Conservation (phyloP, 2,329 filamentous ascomycete species). For the Juglanconis juglandina region DNA sequence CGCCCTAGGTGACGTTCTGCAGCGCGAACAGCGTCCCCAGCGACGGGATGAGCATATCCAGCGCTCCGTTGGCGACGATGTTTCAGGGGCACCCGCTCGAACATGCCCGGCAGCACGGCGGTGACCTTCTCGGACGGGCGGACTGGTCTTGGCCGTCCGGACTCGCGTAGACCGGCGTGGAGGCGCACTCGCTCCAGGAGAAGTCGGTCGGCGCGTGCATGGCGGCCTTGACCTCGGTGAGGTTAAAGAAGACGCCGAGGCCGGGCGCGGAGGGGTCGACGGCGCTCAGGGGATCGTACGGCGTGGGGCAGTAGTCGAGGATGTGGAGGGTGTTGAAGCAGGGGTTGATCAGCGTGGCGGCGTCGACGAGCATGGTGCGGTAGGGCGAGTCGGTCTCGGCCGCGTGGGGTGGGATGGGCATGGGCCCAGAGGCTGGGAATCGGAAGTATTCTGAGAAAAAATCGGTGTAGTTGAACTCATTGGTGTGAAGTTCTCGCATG, state of each 20-base stretch:
- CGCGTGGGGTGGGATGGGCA: constrained; percentile 42
- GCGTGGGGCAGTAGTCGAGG: constrained; percentile 57
- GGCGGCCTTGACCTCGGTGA: constrained; percentile 64
- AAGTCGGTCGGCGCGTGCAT: constrained; percentile 58
- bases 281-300: constrained; percentile 64
- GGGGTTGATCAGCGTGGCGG: constrained; percentile 57
- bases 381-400: constrained; percentile 53
- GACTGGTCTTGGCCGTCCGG: constrained; percentile 45
- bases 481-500: constrained; percentile 52
- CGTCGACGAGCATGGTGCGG: constrained; percentile 48
- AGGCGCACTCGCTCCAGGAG: constrained; percentile 18
- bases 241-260: constrained; percentile 62
- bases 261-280: constrained; percentile 52
- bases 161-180: constrained; percentile 34
- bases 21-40: constrained; percentile 71
- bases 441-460: constrained; percentile 57
- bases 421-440: constrained; percentile 61
- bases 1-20: constrained; percentile 80
- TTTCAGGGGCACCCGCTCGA: constrained; percentile 71
- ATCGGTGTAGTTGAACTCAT: constrained; percentile 56
- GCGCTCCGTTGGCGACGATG: constrained; percentile 68
- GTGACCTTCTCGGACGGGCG: constrained; percentile 46
- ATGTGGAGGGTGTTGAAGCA: constrained; percentile 74
- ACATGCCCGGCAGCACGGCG: constrained; percentile 64
- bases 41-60: constrained; percentile 66